Evolutionary conservation across 352 stramenopile genomes (phyloP).

Genomic region (Phytophthora sansomeana): DNA sequence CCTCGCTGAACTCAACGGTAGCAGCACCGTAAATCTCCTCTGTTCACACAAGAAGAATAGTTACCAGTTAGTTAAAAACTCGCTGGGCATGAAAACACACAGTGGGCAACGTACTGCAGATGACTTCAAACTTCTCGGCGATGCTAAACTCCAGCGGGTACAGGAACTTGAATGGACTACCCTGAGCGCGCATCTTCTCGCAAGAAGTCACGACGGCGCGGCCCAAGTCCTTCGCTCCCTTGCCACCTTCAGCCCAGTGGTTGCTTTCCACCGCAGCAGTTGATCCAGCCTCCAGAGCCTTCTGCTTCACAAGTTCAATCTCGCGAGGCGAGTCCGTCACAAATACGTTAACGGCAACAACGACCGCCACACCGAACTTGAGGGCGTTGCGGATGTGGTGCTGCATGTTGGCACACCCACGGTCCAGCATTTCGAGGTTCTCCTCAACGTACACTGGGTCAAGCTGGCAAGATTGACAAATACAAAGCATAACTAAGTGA

Average conservation of each 20-base stretch:
- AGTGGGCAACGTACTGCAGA: constrained; percentile 92
- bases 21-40: constrained; percentile 97
- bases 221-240: constrained; percentile 93
- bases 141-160: constrained; percentile 95
- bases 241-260: constrained; percentile 74
- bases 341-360: constrained; percentile 95
- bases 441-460: constrained; percentile 95
- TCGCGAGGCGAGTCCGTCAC: constrained; percentile 82
- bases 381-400: constrained; percentile 97
- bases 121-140: constrained; percentile 96
- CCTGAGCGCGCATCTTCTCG: constrained; percentile 68
- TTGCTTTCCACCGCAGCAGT: constrained; percentile 96
- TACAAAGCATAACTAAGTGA: constrained; percentile 1
- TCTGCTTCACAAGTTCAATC: constrained; percentile 93
- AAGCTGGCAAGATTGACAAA: constrained; percentile 43
- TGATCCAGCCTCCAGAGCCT: constrained; percentile 93
- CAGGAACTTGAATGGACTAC: constrained; percentile 94
- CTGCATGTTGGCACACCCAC: constrained; percentile 94
- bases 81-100: constrained; percentile 69
- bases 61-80: constrained; percentile 8
- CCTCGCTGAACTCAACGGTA: constrained; percentile 94
- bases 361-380: constrained; percentile 95
- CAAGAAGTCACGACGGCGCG: constrained; percentile 94
- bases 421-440: constrained; percentile 94
- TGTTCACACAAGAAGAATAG: constrained; percentile 27